phyloP scores from a whole-genome alignment of 345 rosid genomes.

The Rhodamnia rubescens region DNA sequence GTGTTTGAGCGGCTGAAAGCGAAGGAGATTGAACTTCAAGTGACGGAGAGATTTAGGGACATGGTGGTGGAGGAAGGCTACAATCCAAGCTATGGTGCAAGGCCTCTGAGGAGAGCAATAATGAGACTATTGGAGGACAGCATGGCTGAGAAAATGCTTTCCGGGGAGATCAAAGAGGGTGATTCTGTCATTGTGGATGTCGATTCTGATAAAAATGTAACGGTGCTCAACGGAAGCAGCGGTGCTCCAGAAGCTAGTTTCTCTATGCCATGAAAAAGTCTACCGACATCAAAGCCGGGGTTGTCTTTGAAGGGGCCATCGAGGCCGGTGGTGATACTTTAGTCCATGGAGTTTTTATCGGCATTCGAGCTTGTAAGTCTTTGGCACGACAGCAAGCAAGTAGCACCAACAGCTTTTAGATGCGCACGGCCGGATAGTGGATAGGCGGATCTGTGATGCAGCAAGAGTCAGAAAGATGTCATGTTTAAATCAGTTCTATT shows the following conservation, averaged over 20 bases:
- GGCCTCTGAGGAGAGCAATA: constrained; percentile 55
- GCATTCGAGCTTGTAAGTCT: neutral
- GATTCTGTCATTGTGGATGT: constrained; percentile 37
- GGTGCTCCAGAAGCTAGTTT: constrained; percentile 3
- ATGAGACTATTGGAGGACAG: constrained; percentile 43
- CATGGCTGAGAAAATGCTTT: constrained; percentile 44
- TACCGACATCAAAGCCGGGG: neutral
- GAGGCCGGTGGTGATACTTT: neutral
- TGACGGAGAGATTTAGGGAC: constrained; percentile 32
- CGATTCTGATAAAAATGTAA: constrained; percentile 31
- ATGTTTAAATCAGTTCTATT: neutral
- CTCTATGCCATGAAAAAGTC: neutral
- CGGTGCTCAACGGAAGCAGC: constrained; percentile 11
- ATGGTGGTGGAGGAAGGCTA: constrained; percentile 44
- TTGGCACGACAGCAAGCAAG: neutral
- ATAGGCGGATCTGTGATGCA: neutral
- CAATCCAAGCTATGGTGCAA: constrained; percentile 47
- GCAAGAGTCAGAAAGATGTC: neutral
- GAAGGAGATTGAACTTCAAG: constrained; percentile 36
- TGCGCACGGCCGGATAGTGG: neutral
- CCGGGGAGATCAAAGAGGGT: constrained; percentile 36
- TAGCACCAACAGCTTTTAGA: neutral
- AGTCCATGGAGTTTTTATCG: neutral
- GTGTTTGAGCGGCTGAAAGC: constrained; percentile 30
- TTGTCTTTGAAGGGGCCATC: neutral